Evolutionary conservation across 306 rosid species (phyloP).

Genomic region (Astragalus membranaceus): DNA sequence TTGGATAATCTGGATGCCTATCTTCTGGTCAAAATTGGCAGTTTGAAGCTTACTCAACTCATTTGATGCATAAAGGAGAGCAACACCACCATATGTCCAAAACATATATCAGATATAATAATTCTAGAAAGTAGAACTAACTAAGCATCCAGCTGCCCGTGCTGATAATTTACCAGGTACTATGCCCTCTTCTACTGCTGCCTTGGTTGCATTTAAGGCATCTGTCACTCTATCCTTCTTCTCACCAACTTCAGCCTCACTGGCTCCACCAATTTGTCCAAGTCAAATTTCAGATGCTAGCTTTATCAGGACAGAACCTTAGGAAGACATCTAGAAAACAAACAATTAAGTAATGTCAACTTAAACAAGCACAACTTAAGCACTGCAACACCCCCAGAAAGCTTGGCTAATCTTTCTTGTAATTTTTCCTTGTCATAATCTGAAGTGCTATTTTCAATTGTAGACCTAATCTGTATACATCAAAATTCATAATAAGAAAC

Average conservation of each 20-base stretch:
- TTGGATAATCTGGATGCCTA: constrained; percentile 92
- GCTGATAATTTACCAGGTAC: constrained; percentile 53
- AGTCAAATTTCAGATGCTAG: neutral
- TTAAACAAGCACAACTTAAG: constrained; percentile 48
- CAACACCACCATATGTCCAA: constrained; percentile 76
- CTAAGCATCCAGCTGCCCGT: neutral
- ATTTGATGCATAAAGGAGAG: constrained; percentile 88
- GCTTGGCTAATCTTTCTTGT: constrained; percentile 92
- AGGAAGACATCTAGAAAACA: neutral
- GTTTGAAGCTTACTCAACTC: constrained; percentile 73
- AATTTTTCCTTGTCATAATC: constrained; percentile 95
- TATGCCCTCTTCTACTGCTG: constrained; percentile 95
- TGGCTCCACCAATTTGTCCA: constrained; percentile 90
- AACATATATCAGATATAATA: neutral
- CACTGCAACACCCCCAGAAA: constrained; percentile 97
- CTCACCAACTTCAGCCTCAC: too few species aligned
- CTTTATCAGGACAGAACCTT: neutral
- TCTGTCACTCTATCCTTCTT: constrained; percentile 95
- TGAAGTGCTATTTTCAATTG: constrained; percentile 72
- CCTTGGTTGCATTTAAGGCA: constrained; percentile 94
- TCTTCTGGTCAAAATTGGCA: too few species aligned
- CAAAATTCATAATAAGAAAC: neutral
- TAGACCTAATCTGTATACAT: constrained; percentile 67
- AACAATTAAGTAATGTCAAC: neutral
- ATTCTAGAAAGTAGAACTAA: neutral